Percentiles rank a stretch among this genome's conserved stretches.
These are phyloP conservation scores for Parachaetomium inaequale DNA, from an alignment of 495 filamentous ascomycete genomes.

Conservation along the genomic window DNA sequence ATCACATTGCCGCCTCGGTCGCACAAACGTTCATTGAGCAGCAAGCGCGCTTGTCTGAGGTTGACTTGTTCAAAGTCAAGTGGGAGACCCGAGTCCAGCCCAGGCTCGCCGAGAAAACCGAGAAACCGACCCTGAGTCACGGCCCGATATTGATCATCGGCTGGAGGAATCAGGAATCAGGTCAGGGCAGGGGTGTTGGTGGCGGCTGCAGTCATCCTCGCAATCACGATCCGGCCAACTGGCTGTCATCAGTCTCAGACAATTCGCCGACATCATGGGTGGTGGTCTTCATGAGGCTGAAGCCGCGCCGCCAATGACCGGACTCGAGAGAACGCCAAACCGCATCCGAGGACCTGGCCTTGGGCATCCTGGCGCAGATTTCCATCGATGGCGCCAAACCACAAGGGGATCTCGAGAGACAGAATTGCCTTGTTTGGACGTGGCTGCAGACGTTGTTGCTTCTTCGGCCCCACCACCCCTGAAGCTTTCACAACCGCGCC, in stretches of 20 bases:
- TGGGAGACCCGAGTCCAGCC: neutral
- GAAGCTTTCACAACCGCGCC: neutral
- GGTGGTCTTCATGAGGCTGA: constrained; percentile 19
- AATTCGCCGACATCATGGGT: constrained; percentile 9
- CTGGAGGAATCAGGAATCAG: neutral
- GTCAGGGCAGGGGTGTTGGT: neutral
- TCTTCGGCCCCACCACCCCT: neutral
- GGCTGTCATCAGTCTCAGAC: constrained; percentile 15
- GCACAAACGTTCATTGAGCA: neutral
- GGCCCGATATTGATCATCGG: constrained; percentile 13
- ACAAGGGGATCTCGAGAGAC: neutral
- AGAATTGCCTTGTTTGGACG: constrained; percentile 4
- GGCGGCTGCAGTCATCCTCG: constrained; percentile 16
- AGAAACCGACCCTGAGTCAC: neutral
- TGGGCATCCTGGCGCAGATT: neutral
- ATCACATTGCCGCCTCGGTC: neutral
- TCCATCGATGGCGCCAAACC: neutral
- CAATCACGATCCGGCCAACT: constrained; percentile 15
- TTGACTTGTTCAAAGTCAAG: neutral
- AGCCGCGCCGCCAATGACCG: neutral
- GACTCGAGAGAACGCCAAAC: neutral
- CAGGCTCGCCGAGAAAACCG: constrained; percentile 5
- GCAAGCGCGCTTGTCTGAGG: constrained; percentile 9
- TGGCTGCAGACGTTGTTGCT: constrained; percentile 8
- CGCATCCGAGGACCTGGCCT: neutral